phyloP scores from a whole-genome alignment of 2,329 filamentous ascomycete genomes.

The Teratosphaeria pseudoeucalypti region DNA sequence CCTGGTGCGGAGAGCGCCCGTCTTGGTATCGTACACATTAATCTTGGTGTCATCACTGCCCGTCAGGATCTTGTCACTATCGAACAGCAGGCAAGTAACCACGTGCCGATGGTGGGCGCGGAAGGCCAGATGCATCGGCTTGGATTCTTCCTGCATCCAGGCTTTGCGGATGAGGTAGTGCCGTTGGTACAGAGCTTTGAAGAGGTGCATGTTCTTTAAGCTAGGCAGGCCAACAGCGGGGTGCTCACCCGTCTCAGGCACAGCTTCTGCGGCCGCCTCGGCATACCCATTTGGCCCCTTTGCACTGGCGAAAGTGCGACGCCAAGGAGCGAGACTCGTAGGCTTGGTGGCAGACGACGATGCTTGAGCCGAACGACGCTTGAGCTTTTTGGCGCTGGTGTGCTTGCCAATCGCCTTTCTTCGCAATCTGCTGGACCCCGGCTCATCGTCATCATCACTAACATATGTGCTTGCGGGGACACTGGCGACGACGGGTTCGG shows the following conservation, averaged over 20 bases:
- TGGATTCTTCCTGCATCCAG: slow-evolving; percentile 76
- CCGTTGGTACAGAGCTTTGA: slow-evolving; percentile 90
- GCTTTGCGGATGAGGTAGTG: slow-evolving; percentile 82
- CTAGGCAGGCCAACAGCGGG: slow-evolving; percentile 69
- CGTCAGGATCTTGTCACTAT: slow-evolving; percentile 94
- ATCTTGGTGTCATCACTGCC: slow-evolving; percentile 97
- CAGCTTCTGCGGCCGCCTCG: slow-evolving; percentile 68
- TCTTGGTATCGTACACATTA: slow-evolving; percentile 95
- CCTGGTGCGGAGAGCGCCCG: slow-evolving; percentile 70
- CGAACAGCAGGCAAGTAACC: slow-evolving; percentile 94
- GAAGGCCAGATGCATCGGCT: slow-evolving; percentile 87
- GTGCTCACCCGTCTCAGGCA: slow-evolving; percentile 47
- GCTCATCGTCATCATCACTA: slow-evolving; percentile 22
- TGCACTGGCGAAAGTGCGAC: slow-evolving; percentile 42
- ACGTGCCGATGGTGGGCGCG: slow-evolving; percentile 93
- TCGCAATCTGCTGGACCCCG: slow-evolving; percentile 17
- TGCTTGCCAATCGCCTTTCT: slow-evolving; percentile 15
- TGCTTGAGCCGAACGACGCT: slow-evolving; percentile 28
- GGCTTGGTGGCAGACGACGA: slow-evolving; percentile 31
- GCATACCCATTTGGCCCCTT: slow-evolving; percentile 83
- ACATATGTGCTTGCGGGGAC: slow-evolving; percentile 4
- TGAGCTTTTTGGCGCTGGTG: slow-evolving; percentile 37
- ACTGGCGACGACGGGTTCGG: slow-evolving; percentile 7
- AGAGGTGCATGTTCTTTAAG: slow-evolving; percentile 77
- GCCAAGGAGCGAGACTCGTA: slow-evolving; percentile 30